Evolutionary conservation across 306 rosid species (phyloP).

Genomic region (Ceratonia siliqua): DNA sequence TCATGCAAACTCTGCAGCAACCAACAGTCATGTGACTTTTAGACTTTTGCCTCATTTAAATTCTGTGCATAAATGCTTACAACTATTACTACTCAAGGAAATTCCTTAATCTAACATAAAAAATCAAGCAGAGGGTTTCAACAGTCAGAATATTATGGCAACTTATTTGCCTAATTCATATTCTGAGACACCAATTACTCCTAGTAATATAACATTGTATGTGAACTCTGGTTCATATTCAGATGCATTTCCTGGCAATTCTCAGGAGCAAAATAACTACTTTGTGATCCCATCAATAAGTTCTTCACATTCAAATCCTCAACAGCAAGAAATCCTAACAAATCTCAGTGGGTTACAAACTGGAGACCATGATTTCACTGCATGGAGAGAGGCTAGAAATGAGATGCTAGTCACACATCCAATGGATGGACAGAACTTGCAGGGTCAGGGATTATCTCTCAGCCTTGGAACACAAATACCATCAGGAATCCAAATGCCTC

Average conservation of each 20-base stretch:
- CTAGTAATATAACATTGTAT: conserved; percentile 60
- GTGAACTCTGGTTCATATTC: conserved; percentile 56
- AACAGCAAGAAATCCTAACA: conserved; percentile 55
- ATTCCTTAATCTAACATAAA: conserved; percentile 16
- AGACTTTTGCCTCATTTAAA: neutral
- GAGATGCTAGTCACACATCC: conserved; percentile 53
- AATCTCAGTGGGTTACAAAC: conserved; percentile 49
- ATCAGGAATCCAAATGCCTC: conserved; percentile 60
- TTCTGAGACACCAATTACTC: conserved; percentile 56
- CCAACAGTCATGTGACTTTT: conserved; percentile 3
- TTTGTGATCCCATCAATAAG: conserved; percentile 48
- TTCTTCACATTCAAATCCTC: conserved; percentile 49
- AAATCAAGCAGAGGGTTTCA: conserved; percentile 28
- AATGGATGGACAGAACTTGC: conserved; percentile 59
- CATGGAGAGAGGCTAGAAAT: conserved; percentile 67
- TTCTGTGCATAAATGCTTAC: neutral
- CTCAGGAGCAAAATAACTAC: conserved; percentile 58
- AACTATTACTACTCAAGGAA: conserved; percentile 12
- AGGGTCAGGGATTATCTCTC: conserved; percentile 75
- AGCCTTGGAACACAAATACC: conserved; percentile 68
- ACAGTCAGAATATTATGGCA: conserved; percentile 55
- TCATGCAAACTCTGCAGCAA: neutral
- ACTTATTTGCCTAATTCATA: conserved; percentile 56
- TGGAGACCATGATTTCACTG: conserved; percentile 50
- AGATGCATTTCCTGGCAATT: conserved; percentile 42